Evolutionary conservation across 2,329 filamentous ascomycete species (phyloP).

Genomic region (Talaromyces sp.): DNA sequence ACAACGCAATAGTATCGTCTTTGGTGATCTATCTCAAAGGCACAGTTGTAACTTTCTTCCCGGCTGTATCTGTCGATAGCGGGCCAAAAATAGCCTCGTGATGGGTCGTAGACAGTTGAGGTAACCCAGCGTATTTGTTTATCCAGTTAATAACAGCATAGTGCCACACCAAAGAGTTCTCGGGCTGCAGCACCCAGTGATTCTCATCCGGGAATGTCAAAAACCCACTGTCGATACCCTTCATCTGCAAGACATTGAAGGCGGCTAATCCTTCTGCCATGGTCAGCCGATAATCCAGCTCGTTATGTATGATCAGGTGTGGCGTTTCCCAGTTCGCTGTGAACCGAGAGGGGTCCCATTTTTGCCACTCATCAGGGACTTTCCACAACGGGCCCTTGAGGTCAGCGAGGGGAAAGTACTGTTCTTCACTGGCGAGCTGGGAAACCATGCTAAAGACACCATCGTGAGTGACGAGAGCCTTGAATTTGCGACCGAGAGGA

Average conservation of each 20-base stretch:
- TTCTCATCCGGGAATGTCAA: constrained; percentile 77
- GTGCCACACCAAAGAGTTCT: constrained; percentile 90
- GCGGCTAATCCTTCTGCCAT: constrained; percentile 79
- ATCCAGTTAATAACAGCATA: constrained; percentile 76
- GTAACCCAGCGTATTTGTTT: constrained; percentile 54
- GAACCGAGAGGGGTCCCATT: constrained; percentile 55
- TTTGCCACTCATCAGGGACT: constrained; percentile 47
- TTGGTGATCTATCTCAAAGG: constrained; percentile 7
- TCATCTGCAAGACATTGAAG: constrained; percentile 79
- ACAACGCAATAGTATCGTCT: neutral
- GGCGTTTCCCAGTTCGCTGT: constrained; percentile 75
- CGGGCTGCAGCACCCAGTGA: constrained; percentile 83
- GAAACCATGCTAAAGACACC: constrained; percentile 44
- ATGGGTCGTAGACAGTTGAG: constrained; percentile 30
- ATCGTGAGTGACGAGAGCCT: constrained; percentile 54
- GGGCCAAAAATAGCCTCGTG: constrained; percentile 6
- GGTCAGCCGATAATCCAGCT: constrained; percentile 82
- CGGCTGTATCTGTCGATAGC: neutral
- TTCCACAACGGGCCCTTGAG: constrained; percentile 49
- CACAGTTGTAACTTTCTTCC: constrained; percentile 2
- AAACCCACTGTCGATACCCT: constrained; percentile 70
- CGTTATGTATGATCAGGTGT: constrained; percentile 83
- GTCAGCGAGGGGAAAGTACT: constrained; percentile 54
- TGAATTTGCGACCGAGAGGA: constrained; percentile 52
- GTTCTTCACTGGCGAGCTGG: constrained; percentile 47